Percentiles rank a stretch among this genome's conserved stretches.
These are phyloP conservation scores for Sapria himalayana DNA, from an alignment of 345 rosid genomes.

Conservation along the genomic window DNA sequence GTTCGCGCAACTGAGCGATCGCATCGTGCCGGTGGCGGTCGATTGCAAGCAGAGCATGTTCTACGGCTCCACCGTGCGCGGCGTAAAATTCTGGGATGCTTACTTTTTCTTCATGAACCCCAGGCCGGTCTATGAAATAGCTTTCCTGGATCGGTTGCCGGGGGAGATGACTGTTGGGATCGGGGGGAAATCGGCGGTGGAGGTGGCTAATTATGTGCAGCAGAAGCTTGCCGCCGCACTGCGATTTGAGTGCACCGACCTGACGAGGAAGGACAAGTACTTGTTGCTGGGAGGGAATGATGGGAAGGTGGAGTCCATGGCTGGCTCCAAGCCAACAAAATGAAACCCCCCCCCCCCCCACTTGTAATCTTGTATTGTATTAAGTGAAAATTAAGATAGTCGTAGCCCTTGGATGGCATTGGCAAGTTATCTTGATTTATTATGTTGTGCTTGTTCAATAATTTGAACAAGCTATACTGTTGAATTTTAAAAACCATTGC, in stretches of 20 bases:
- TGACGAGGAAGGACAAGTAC: conserved; percentile 79
- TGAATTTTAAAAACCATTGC: too few species aligned
- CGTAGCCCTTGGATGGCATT: too few species aligned
- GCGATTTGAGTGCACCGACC: conserved; percentile 54
- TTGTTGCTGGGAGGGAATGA: conserved; percentile 67
- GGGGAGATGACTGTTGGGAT: conserved; percentile 57
- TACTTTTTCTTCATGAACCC: conserved; percentile 93
- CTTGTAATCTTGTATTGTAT: too few species aligned
- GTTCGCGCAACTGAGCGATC: conserved; percentile 78
- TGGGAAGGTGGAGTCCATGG: conserved; percentile 75
- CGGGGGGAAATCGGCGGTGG: conserved; percentile 63
- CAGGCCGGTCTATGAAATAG: conserved; percentile 50
- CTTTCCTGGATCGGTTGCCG: conserved; percentile 64
- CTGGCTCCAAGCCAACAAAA: conserved; percentile 22
- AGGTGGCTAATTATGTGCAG: conserved; percentile 89
- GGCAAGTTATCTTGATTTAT: too few species aligned
- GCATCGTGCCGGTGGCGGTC: conserved; percentile 89
- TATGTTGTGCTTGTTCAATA: too few species aligned
- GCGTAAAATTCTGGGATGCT: conserved; percentile 85
- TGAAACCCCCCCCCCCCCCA: too few species aligned
- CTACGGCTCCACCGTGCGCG: conserved; percentile 73
- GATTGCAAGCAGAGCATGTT: conserved; percentile 73
- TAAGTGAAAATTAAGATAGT: too few species aligned
- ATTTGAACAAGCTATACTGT: too few species aligned
- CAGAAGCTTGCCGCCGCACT: conserved; percentile 37